A percentile compares a stretch with the other conserved stretches of the same genome.
Conservation (phyloP, 78 protist genomes). For the Dictyostelium brefeldianum region DNA sequence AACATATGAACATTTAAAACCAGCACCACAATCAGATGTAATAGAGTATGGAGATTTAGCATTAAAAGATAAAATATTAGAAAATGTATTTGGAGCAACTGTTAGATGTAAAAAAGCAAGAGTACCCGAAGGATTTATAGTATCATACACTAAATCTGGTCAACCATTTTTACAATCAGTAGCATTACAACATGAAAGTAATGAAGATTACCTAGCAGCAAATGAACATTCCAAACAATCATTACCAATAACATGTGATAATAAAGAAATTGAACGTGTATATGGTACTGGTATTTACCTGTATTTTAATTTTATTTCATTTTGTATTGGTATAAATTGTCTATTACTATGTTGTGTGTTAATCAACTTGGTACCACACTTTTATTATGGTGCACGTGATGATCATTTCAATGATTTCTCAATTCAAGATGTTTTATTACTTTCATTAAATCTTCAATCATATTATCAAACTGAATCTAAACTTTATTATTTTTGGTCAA, state of each 20-base stretch:
- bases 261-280: constrained; percentile 25
- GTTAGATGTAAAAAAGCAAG: constrained; percentile 39
- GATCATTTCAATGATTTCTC: constrained; percentile 22
- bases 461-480: constrained; percentile 13
- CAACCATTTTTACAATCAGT: constrained; percentile 10
- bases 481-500: constrained; percentile 41
- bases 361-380: constrained; percentile 54
- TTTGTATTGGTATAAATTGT: constrained; percentile 42
- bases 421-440: constrained; percentile 2
- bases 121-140: constrained; percentile 52
- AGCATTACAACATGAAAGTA: neutral
- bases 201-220: constrained; percentile 36
- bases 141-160: constrained; percentile 33
- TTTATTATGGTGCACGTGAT: constrained; percentile 11
- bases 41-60: constrained; percentile 14
- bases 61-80: constrained; percentile 30
- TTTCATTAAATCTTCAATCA: constrained; percentile 52
- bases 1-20: neutral
- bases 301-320: constrained; percentile 48
- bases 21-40: neutral
- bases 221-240: constrained; percentile 32
- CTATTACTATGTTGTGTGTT: neutral
- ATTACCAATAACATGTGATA: constrained; percentile 20
- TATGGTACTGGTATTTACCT: constrained; percentile 70
- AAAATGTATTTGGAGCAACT: constrained; percentile 52